These are phyloP conservation scores for Eragrostis curvula DNA, from an alignment of 176 grass and related monocot species.

Conservation along the genomic window DNA sequence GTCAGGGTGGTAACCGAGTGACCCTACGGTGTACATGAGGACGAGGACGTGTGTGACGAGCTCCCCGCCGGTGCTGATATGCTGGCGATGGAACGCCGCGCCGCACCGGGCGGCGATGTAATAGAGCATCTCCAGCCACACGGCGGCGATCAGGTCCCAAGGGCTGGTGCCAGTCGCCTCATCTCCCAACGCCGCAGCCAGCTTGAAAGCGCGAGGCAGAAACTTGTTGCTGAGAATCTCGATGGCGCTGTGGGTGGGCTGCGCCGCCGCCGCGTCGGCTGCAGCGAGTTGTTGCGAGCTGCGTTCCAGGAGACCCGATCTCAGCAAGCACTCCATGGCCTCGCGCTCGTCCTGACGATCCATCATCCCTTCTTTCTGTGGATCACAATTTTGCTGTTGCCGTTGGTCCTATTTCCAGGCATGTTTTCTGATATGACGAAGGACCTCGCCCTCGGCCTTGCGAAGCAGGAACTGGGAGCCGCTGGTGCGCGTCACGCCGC, in stretches of 20 bases:
- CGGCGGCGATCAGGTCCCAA: constrained; percentile 27
- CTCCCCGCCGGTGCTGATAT: constrained; percentile 33
- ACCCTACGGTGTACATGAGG: constrained; percentile 25
- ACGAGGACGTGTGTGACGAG: constrained; percentile 34
- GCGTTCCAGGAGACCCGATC: background rate
- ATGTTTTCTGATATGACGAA: background rate
- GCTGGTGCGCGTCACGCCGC: constrained; percentile 32
- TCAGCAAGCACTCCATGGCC: constrained; percentile 3
- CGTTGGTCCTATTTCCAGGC: no score
- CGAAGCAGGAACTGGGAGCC: constrained; percentile 31
- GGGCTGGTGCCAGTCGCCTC: background rate
- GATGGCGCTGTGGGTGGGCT: background rate
- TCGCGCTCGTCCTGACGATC: background rate
- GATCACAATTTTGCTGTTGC: background rate
- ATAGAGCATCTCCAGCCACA: constrained; percentile 42
- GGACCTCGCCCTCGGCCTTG: constrained; percentile 23
- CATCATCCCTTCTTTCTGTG: background rate
- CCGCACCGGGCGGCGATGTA: constrained; percentile 26
- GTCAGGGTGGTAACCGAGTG: constrained; percentile 16
- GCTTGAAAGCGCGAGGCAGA: constrained; percentile 34
- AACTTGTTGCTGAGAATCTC: constrained; percentile 13
- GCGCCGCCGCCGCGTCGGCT: background rate
- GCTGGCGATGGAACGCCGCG: constrained; percentile 30
- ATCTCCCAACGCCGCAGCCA: constrained; percentile 22
- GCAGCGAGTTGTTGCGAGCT: background rate